Evolutionary conservation across 495 filamentous ascomycete genomes (phyloP).

Genomic region (Annulohypoxylon bovei): DNA sequence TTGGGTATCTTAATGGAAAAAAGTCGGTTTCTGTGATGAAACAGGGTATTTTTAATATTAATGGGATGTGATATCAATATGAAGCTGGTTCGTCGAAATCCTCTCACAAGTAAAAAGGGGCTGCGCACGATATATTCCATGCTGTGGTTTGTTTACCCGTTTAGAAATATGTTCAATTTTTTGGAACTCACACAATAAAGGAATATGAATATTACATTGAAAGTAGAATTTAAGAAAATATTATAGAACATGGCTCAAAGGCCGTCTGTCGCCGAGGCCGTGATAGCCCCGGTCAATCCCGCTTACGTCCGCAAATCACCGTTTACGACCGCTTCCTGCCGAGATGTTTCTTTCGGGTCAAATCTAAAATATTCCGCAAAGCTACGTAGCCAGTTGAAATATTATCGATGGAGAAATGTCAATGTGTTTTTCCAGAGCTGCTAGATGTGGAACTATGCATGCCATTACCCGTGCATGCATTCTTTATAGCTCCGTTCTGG

Average conservation of each 20-base stretch:
- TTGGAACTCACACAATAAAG: too few species aligned
- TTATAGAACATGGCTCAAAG: background rate
- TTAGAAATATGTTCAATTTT: too few species aligned
- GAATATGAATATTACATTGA: background rate
- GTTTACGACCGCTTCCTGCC: constrained; percentile 1
- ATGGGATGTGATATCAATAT: background rate
- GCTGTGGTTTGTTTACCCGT: background rate
- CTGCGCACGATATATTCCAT: constrained; percentile 5
- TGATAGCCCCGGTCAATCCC: constrained; percentile 14
- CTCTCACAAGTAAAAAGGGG: background rate
- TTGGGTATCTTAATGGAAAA: background rate
- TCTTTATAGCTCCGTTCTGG: too few species aligned
- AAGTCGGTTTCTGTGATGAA: background rate
- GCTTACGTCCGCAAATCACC: constrained; percentile 13
- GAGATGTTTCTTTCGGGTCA: background rate
- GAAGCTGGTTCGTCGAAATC: background rate
- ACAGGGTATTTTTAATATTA: background rate
- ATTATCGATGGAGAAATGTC: too few species aligned
- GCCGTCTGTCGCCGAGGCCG: constrained; percentile 7
- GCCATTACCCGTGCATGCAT: too few species aligned
- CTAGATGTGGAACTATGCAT: too few species aligned
- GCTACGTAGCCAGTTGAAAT: too few species aligned
- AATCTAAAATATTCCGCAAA: background rate
- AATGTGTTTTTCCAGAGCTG: too few species aligned
- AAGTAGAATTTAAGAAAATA: background rate